phyloP scores from a whole-genome alignment of 805 yeast genomes.

The Candida ovalis region DNA sequence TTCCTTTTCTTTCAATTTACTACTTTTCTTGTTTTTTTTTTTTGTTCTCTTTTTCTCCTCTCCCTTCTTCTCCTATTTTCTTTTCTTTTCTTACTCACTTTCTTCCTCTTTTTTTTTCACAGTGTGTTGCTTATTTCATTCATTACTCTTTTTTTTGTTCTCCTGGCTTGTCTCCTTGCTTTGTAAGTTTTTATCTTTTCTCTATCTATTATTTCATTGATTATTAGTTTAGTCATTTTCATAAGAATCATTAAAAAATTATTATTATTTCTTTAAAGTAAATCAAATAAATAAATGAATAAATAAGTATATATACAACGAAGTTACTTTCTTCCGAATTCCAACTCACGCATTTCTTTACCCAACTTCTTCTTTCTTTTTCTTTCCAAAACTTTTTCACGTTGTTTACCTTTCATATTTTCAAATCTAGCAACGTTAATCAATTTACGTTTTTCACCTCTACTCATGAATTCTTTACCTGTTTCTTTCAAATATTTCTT shows the following conservation, averaged over 20 bases:
- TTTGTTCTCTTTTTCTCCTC: neutral
- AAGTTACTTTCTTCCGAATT: slow-evolving; percentile 15
- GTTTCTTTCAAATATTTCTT: slow-evolving; percentile 54
- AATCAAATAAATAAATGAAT: neutral
- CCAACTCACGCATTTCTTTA: slow-evolving; percentile 59
- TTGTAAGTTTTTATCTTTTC: neutral
- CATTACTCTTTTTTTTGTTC: neutral
- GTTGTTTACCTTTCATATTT: slow-evolving; percentile 62
- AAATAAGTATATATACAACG: neutral
- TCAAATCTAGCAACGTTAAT: slow-evolving; percentile 77
- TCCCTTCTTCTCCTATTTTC: neutral
- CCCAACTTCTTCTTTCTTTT: slow-evolving; percentile 84
- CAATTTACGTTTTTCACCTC: slow-evolving; percentile 67
- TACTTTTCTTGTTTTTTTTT: neutral
- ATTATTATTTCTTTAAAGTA: neutral
- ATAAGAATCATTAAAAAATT: neutral
- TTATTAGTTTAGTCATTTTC: too few relatives aligned
- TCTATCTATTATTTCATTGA: neutral
- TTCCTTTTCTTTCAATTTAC: neutral
- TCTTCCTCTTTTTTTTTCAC: neutral
- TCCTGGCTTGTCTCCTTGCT: neutral
- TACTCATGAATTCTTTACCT: slow-evolving; percentile 57
- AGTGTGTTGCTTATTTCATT: neutral
- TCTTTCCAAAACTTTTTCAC: slow-evolving; percentile 81
- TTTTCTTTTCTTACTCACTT: neutral